A percentile compares a stretch with the other conserved stretches of the same genome.
phyloP scores from a whole-genome alignment of 1,284 basidiomycete genomes.

The Microbotryum intermedium region DNA sequence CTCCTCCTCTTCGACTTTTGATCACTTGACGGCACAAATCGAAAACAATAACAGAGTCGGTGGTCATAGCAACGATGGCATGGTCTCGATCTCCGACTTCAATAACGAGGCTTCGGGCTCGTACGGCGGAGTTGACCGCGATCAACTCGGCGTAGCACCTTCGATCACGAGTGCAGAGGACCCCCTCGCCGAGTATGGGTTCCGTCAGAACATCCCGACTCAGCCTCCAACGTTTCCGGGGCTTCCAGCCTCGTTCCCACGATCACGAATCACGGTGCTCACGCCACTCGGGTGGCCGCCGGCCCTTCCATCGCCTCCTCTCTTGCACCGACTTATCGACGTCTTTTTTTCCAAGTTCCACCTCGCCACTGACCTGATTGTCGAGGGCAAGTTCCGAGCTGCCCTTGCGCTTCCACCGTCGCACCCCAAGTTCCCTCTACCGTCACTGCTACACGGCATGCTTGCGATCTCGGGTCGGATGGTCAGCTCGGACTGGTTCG shows the following conservation, averaged over 20 bases:
- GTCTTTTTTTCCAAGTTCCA: constrained; percentile 26
- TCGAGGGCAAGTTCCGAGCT: constrained; percentile 58
- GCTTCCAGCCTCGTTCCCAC: neutral
- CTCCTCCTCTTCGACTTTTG: too few relatives aligned
- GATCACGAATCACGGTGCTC: constrained; percentile 1
- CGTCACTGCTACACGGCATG: constrained; percentile 71
- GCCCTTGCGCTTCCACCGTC: constrained; percentile 64
- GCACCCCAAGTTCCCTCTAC: constrained; percentile 68
- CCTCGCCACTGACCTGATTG: neutral
- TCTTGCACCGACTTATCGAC: constrained; percentile 27
- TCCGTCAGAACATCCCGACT: neutral
- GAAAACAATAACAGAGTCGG: too few relatives aligned
- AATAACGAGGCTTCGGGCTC: too few relatives aligned
- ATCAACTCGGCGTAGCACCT: too few relatives aligned
- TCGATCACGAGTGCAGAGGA: neutral
- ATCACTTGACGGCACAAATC: too few relatives aligned
- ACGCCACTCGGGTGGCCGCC: constrained; percentile 25
- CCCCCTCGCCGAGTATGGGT: neutral
- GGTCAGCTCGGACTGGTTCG: constrained; percentile 51
- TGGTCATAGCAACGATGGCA: too few relatives aligned
- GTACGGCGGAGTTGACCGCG: too few relatives aligned
- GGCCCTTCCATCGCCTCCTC: constrained; percentile 19
- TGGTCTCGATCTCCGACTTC: too few relatives aligned
- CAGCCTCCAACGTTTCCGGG: neutral
- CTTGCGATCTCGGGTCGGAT: constrained; percentile 75